A percentile compares a stretch with the other conserved stretches of the same genome.
These are phyloP conservation scores for Ustilago cynodontis DNA, from an alignment of 1,284 basidiomycete genomes.

Conservation along the genomic window DNA sequence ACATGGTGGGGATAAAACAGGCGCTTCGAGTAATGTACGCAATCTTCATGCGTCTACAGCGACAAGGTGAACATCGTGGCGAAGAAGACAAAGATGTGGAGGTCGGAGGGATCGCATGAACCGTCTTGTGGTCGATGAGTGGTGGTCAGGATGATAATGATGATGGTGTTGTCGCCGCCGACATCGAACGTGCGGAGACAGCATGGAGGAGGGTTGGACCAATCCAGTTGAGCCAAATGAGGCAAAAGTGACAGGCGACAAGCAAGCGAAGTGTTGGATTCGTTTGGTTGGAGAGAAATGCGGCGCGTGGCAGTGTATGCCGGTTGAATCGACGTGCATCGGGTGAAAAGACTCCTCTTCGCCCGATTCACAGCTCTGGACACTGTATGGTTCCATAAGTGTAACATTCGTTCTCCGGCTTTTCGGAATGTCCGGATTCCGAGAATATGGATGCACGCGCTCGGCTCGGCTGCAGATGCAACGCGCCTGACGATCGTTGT, in stretches of 20 bases:
- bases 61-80: too few relatives aligned
- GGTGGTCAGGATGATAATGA: neutral
- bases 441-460: constrained; percentile 6
- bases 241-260: neutral
- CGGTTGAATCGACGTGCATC: neutral
- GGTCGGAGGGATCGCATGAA: too few relatives aligned
- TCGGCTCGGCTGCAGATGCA: constrained; percentile 28
- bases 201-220: neutral
- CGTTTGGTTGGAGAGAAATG: neutral
- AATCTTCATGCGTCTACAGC: too few relatives aligned
- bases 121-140: neutral
- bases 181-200: neutral
- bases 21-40: too few relatives aligned
- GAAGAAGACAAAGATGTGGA: too few relatives aligned
- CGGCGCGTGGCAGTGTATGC: constrained; percentile 1
- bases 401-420: constrained; percentile 1
- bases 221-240: neutral
- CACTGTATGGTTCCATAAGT: neutral
- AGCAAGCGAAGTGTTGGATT: constrained; percentile 4
- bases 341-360: neutral
- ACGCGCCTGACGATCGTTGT: constrained; percentile 44
- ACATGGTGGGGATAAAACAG: constrained; percentile 16
- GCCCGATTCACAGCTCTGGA: too few relatives aligned
- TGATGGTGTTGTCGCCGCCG: neutral
- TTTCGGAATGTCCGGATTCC: neutral